These are phyloP conservation scores for Leptodermis oblonga DNA, from an alignment of 257 asterid genomes.

Conservation along the genomic window DNA sequence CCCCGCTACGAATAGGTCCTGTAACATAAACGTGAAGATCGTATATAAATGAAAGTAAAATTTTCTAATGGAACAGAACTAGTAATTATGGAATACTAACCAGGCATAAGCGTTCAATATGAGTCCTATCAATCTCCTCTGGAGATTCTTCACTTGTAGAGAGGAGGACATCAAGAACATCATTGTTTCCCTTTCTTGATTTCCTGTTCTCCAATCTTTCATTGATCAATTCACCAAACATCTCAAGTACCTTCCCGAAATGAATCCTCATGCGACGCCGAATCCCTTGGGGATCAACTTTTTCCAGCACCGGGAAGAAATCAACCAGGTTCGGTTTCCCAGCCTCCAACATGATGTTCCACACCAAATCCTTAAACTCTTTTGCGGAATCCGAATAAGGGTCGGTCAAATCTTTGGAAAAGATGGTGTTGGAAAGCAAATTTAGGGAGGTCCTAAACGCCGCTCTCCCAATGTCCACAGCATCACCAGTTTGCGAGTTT, in stretches of 20 bases:
- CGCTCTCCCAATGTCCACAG: slow-evolving; percentile 26
- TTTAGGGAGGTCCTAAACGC: slow-evolving; percentile 36
- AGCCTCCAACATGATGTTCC: slow-evolving; percentile 31
- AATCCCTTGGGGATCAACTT: slow-evolving; percentile 47
- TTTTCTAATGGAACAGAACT: not conserved
- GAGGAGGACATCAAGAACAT: slow-evolving; percentile 31
- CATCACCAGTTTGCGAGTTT: slow-evolving; percentile 32
- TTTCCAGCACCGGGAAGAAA: slow-evolving; percentile 39
- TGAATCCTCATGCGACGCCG: slow-evolving; percentile 15
- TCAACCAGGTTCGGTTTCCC: slow-evolving; percentile 47
- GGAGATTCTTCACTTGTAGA: slow-evolving; percentile 35
- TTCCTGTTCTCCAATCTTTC: slow-evolving; percentile 30
- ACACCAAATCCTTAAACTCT: slow-evolving; percentile 47
- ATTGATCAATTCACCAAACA: slow-evolving; percentile 35
- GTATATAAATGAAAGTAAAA: too few species aligned
- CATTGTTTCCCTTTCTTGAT: slow-evolving; percentile 15
- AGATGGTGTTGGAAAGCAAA: slow-evolving; percentile 46
- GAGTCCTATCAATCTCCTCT: slow-evolving; percentile 52
- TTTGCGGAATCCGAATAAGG: slow-evolving; percentile 39
- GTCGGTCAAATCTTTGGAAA: slow-evolving; percentile 48
- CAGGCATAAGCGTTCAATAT: slow-evolving; percentile 66
- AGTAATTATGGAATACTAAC: slow-evolving; percentile 23
- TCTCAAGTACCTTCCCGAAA: slow-evolving; percentile 29
- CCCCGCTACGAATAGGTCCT: slow-evolving; percentile 35
- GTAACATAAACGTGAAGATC: not conserved